Percentiles rank a stretch among this genome's conserved stretches.
Conservation (phyloP, 106 monocot species). For the Platanthera zijinensis region DNA sequence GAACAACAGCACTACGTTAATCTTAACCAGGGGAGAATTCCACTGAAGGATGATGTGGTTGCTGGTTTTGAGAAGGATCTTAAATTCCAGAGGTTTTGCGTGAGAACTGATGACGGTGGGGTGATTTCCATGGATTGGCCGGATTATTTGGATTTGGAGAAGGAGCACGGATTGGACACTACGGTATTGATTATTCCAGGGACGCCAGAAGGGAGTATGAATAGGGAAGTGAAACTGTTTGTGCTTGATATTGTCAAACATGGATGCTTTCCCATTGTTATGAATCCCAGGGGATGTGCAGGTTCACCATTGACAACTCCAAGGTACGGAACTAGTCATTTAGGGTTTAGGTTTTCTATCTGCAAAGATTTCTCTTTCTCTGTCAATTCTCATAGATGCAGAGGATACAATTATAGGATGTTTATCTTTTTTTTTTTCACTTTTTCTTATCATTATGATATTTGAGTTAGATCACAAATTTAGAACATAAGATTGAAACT, state of each 20-base stretch:
- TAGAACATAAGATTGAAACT: too few species aligned
- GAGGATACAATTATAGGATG: background rate
- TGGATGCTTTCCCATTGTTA: conserved; percentile 78
- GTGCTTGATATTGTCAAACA: conserved; percentile 46
- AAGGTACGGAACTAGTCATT: conserved; percentile 29
- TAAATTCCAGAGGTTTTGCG: conserved; percentile 63
- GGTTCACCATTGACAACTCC: conserved; percentile 76
- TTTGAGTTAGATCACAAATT: too few species aligned
- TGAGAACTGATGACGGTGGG: conserved; percentile 76
- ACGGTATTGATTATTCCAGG: conserved; percentile 83
- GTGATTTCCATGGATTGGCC: conserved; percentile 94
- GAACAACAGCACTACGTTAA: conserved; percentile 53
- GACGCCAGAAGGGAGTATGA: conserved; percentile 65
- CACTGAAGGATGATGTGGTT: conserved; percentile 5
- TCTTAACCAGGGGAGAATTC: conserved; percentile 35
- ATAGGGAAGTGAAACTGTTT: conserved; percentile 38
- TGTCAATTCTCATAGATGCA: background rate
- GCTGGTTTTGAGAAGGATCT: conserved; percentile 19
- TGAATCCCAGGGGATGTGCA: conserved; percentile 94
- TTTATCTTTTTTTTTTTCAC: too few species aligned
- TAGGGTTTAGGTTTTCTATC: background rate
- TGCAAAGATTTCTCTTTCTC: background rate
- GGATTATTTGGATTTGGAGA: conserved; percentile 67
- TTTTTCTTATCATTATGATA: too few species aligned
- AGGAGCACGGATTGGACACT: conserved; percentile 65